A percentile compares a stretch with the other conserved stretches of the same genome.
These are phyloP conservation scores for Plasmodium coatneyi DNA, from an alignment of 169 alveolate genomes.

Conservation along the genomic window DNA sequence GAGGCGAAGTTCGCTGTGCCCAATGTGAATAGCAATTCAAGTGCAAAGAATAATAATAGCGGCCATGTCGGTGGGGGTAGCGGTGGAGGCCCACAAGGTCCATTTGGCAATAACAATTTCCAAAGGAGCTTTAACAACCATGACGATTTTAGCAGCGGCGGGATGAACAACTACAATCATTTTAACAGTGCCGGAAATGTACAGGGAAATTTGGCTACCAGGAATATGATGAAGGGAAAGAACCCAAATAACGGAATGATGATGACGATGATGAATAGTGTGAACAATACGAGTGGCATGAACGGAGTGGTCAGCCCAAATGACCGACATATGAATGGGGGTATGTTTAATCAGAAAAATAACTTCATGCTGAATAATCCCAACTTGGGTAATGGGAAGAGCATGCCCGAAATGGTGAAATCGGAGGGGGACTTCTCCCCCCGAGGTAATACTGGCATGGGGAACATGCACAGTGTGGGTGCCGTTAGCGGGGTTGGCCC, in stretches of 20 bases:
- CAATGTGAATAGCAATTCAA: slow-evolving; percentile 26
- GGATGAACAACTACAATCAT: slow-evolving; percentile 39
- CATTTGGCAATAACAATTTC: background rate
- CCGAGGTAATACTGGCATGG: background rate
- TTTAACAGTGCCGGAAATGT: background rate
- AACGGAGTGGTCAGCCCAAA: background rate
- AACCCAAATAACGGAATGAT: slow-evolving; percentile 16
- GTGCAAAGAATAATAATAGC: slow-evolving; percentile 4
- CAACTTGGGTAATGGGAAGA: background rate
- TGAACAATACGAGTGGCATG: background rate
- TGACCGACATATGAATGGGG: background rate
- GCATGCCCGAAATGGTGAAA: background rate
- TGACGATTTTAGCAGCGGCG: background rate
- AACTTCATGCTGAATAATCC: slow-evolving; percentile 1
- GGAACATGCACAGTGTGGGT: background rate
- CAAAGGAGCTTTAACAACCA: slow-evolving; percentile 9
- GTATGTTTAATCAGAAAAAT: slow-evolving; percentile 18
- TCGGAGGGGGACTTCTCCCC: slow-evolving; percentile 12
- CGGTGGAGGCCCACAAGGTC: background rate
- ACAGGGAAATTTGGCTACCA: slow-evolving; percentile 25
- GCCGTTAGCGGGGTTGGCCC: background rate
- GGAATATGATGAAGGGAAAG: slow-evolving; percentile 34
- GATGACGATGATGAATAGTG: background rate
- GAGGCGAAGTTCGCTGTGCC: slow-evolving; percentile 73
- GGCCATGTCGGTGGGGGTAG: background rate